Base-by-base conservation (phyloP, 495 filamentous ascomycete species). In the Penicillium steckii region DNA sequence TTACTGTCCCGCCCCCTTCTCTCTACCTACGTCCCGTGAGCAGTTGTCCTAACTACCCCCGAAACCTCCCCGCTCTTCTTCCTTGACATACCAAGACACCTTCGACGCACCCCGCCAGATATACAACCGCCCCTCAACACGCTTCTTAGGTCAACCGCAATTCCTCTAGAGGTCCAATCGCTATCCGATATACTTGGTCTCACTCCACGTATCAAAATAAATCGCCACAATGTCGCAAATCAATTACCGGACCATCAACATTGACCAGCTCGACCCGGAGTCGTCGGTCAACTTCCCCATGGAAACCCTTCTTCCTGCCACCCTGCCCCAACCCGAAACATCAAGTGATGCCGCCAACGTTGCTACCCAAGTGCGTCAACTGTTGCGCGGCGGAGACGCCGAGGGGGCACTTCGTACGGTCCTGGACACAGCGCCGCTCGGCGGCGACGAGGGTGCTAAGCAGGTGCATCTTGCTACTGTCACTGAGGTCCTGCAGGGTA, bases 181-280 rank as follows among this genome's bases (percentile, higher is more conserved):
- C 19, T 29, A 15, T 6, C 37, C 40, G 21, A 15, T 5, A 2
- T 8, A 45, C 46, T 13, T 29, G 32, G 6, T 46, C 32, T 13
- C 23, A 35, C 33, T 37, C 8, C 33, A 37, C 3, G 33, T 5
- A 10, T 27, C 18, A 41, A 23, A 9, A 35, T 12, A 55, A 33
- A 37, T 19, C 53, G 45, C 59, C 59, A 74, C 50, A 44, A 86
- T 86, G 82, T 71, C 83, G 37, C 71, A 73, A 63, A 57, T 76
- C 63, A 87, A 88, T 78, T 96, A 89, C 85, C 89, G 91, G 67
- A 95, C 90, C 61, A 93, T 96, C 79, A 90, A 96, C 77, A 85
- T 96, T 74, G 91, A 96, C 71, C 80, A 84, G 57, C 82, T 93
- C 48, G 86, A 91, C 71, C 87, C 90, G n/a, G 91, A 96, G 71